Evolutionary conservation across 2,329 filamentous ascomycete species (phyloP).

Genomic region (Aspergillus fumigatiaffinis): DNA sequence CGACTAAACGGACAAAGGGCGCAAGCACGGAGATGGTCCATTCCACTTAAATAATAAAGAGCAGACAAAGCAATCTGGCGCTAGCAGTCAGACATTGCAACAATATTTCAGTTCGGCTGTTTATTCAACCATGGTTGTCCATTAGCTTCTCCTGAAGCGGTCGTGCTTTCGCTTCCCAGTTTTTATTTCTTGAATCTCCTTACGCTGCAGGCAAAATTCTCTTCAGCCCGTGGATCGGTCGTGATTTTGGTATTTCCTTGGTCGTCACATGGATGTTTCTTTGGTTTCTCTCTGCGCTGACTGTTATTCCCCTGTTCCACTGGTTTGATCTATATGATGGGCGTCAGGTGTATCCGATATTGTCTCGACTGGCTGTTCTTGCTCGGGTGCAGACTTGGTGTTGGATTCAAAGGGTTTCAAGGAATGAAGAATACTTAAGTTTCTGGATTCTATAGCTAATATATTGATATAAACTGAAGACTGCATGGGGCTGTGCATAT

Average conservation of each 20-base stretch:
- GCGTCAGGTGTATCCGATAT: background rate
- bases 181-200: background rate
- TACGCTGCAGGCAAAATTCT: background rate
- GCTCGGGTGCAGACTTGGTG: background rate
- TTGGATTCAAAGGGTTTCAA: background rate
- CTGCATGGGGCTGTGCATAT: background rate
- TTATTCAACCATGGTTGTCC: background rate
- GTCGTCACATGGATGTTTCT: background rate
- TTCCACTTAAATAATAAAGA: background rate
- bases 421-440: background rate
- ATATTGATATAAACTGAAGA: background rate
- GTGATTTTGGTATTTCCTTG: background rate
- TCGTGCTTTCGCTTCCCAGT: background rate
- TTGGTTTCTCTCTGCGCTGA: background rate
- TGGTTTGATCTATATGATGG: background rate
- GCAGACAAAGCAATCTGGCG: background rate
- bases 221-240: background rate
- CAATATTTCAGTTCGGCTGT: background rate
- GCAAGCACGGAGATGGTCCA: background rate
- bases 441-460: background rate
- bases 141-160: background rate
- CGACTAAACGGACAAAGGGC: background rate
- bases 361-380: background rate
- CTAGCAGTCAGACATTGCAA: background rate
- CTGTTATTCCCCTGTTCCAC: background rate